Evolutionary conservation across 805 yeast species (phyloP), one percentile per base, ranked within the genome.

Genomic region (Kodamaea sagamina): DNA sequence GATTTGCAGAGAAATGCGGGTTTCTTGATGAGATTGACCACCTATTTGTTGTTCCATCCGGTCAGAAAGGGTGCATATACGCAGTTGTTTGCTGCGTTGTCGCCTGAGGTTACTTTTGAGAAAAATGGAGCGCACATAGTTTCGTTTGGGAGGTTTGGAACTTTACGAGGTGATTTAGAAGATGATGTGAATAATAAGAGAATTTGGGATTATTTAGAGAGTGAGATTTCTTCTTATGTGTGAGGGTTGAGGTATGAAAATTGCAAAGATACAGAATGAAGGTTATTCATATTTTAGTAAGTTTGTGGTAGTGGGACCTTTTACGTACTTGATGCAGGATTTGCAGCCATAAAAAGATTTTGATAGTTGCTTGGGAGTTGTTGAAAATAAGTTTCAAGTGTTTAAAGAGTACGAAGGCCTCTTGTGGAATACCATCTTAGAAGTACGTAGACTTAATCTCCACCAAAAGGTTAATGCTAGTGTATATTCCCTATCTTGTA

Each of bases 51-150:
- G 16, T 51, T 52, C 9, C 48, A 59, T 16, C 32, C 55, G 35
- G 53, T 63, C 4, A 49, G 50, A 28, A 62, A 61, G 32, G 81
- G 80, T 10, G 74, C 79, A 1, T 63, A 68, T 43, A 53, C 78
- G 7, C 77, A 68, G 47, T 53, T 73, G 13, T 72, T 55, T 47
- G 78, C 71, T 2, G 72, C 73, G 0, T 55, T 75, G 38, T 49
- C 55, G 19, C 77, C 78, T 4, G 56, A 61, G 5, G 47, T 74
- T 12, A 62, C 66, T 1, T 8, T 54, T 1, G 48, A 49, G 31
- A 55, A 67, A 9, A 54, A 61, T 29, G 72, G 73, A 1, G 59
- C 54, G 21, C 57, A 71, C 51, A 45, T 72, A 43, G 50, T 65
- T 43, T 60, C 80, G 3, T 74, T 66, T 51, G 74, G 63, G 15